A percentile compares a stretch with the other conserved stretches of the same genome.
These are phyloP conservation scores for Aureobasidium leucospermi DNA, from an alignment of 2,329 filamentous ascomycete genomes.

Conservation along the genomic window DNA sequence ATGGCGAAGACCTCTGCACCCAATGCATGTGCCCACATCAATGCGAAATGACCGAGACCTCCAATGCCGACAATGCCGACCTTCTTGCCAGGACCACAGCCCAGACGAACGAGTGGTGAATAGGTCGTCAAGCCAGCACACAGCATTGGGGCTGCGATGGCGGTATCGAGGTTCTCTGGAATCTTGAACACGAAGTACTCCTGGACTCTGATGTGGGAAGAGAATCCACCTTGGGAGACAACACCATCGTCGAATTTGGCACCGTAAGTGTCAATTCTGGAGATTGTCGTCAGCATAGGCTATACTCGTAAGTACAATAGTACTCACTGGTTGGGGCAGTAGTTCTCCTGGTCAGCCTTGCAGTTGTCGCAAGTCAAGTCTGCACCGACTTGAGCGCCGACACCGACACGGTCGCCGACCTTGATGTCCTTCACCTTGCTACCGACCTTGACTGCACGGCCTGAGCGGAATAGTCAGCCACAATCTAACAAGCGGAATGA, in stretches of 20 bases:
- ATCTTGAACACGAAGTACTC: slow-evolving; percentile 52
- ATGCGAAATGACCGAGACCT: slow-evolving; percentile 60
- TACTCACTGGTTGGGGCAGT: slow-evolving; percentile 24
- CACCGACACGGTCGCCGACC: slow-evolving; percentile 36
- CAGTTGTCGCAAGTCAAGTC: slow-evolving; percentile 50
- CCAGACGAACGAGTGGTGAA: slow-evolving; percentile 58
- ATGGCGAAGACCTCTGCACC: slow-evolving; percentile 59
- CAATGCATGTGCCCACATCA: slow-evolving; percentile 62
- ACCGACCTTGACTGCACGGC: slow-evolving; percentile 20
- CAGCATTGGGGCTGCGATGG: slow-evolving; percentile 58
- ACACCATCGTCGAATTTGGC: slow-evolving; percentile 31
- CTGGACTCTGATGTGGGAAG: slow-evolving; percentile 45
- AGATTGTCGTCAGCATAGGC: neutral
- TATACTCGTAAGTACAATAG: no score
- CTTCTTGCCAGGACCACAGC: slow-evolving; percentile 58
- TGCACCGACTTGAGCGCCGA: slow-evolving; percentile 40
- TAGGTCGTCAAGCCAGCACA: slow-evolving; percentile 70
- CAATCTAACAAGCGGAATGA: neutral
- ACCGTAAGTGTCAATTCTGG: slow-evolving; percentile 26
- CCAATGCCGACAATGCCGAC: slow-evolving; percentile 67
- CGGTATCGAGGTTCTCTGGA: slow-evolving; percentile 40
- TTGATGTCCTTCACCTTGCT: slow-evolving; percentile 23
- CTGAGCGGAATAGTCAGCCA: neutral
- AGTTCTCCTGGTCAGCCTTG: slow-evolving; percentile 30
- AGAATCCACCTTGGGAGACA: slow-evolving; percentile 58